Conservation (phyloP, 257 asterid genomes). For the Jaltomata sinuosa region DNA sequence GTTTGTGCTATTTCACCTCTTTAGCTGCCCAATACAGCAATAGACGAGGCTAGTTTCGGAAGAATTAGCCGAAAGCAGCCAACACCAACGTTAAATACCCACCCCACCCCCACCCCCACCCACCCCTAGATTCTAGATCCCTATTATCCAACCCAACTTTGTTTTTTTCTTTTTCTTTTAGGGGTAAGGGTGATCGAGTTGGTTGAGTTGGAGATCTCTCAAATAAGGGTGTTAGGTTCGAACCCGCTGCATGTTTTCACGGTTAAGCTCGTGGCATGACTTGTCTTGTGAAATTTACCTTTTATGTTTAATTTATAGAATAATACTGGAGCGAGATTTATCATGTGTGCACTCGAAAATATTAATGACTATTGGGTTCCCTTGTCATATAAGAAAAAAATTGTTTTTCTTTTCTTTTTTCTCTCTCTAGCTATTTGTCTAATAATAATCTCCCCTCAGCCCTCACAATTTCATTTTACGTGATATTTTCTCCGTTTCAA, state of each 20-base stretch:
- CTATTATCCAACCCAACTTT: background rate
- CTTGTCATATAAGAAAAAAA: too few species aligned
- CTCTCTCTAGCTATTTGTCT: background rate
- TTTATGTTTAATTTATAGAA: background rate
- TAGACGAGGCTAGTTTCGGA: constrained; percentile 25
- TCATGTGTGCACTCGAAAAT: background rate
- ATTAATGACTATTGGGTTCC: too few species aligned
- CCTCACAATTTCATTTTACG: background rate
- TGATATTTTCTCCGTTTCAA: too few species aligned
- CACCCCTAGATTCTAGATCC: background rate
- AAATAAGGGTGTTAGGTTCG: background rate
- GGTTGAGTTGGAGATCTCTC: too few species aligned
- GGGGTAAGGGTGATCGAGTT: too few species aligned
- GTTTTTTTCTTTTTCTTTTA: background rate
- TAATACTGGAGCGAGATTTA: background rate
- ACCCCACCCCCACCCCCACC: background rate
- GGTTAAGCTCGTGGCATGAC: background rate
- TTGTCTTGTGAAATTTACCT: background rate
- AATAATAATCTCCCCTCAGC: background rate
- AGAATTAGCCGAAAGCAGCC: constrained; percentile 12
- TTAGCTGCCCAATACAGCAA: constrained; percentile 33
- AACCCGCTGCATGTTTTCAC: background rate
- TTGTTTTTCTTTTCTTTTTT: too few species aligned
- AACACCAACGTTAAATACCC: background rate
- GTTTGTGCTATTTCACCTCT: background rate